Evolutionary conservation across 192 early-diverging fungal genomes (phyloP).

Genomic region (Chytriomyces hyalinus): DNA sequence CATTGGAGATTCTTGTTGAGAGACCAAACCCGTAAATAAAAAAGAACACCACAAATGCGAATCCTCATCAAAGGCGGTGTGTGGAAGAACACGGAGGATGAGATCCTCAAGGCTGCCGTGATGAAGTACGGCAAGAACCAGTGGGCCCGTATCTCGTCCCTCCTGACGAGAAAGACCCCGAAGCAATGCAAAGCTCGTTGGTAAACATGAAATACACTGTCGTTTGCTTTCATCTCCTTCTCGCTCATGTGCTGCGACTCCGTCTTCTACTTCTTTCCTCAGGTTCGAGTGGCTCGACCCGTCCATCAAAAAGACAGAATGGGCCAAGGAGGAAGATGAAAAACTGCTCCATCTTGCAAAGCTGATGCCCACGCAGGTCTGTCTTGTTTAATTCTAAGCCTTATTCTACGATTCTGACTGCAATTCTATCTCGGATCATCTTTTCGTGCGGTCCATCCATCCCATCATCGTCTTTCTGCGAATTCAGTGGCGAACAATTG

Average conservation of each 20-base stretch:
- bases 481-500: conserved; percentile 89
- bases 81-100: conserved; percentile 99
- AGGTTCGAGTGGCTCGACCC: conserved; percentile 96
- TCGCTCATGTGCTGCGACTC: not conserved
- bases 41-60: conserved; percentile 31
- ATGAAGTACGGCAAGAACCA: conserved; percentile 99
- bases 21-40: too few species aligned
- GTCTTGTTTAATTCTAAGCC: not conserved
- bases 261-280: not conserved
- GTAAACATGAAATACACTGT: conserved; percentile 51
- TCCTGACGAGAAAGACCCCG: conserved; percentile 91
- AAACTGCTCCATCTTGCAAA: conserved; percentile 96
- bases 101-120: conserved; percentile 93
- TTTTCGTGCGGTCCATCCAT: not conserved
- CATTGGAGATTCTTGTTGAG: too few species aligned
- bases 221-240: not conserved
- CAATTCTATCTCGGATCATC: too few species aligned
- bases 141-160: conserved; percentile 96
- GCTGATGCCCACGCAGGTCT: conserved; percentile 93
- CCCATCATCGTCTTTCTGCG: not conserved
- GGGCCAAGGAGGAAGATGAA: conserved; percentile 99
- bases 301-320: conserved; percentile 98
- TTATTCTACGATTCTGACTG: not conserved
- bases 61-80: conserved; percentile 86
- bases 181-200: conserved; percentile 99